A percentile compares a stretch with the other conserved stretches of the same genome.
Conservation (phyloP, 2,329 filamentous ascomycete genomes). For the Xylaria sp. region DNA sequence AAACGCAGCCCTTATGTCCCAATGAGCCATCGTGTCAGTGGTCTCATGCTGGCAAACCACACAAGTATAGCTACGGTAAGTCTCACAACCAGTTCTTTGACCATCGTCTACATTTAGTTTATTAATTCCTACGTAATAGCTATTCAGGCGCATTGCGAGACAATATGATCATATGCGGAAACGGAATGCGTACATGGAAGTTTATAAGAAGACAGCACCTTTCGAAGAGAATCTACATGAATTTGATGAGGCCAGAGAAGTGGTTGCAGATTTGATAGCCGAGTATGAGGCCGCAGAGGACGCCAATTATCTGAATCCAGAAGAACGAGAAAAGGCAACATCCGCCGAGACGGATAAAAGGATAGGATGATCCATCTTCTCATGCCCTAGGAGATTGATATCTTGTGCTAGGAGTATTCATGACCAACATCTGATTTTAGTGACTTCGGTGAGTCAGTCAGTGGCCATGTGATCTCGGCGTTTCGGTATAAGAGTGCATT, state of each 20-base stretch:
- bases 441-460: constrained; percentile 7
- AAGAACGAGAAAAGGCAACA: constrained; percentile 64
- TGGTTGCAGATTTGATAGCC: constrained; percentile 88
- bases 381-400: not conserved
- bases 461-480: constrained; percentile 45
- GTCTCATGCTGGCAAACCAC: constrained; percentile 97
- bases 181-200: constrained; percentile 95
- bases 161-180: constrained; percentile 96
- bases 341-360: constrained; percentile 66
- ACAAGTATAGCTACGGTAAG: constrained; percentile 91
- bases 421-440: not conserved
- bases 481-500: constrained; percentile 39
- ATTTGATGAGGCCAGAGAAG: constrained; percentile 93
- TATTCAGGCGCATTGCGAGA: constrained; percentile 92
- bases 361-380: constrained; percentile 50
- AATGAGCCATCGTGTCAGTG: constrained; percentile 93
- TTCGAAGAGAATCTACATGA: constrained; percentile 93
- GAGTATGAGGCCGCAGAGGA: constrained; percentile 97
- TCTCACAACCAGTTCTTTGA: not conserved
- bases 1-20: constrained; percentile 97
- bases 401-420: not conserved
- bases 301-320: constrained; percentile 87
- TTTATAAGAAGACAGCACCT: constrained; percentile 94
- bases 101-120: not conserved
- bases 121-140: constrained; percentile 53